Evolutionary conservation across 768 basidiomycete species (phyloP).

Genomic region (Lyophyllum shimeji): DNA sequence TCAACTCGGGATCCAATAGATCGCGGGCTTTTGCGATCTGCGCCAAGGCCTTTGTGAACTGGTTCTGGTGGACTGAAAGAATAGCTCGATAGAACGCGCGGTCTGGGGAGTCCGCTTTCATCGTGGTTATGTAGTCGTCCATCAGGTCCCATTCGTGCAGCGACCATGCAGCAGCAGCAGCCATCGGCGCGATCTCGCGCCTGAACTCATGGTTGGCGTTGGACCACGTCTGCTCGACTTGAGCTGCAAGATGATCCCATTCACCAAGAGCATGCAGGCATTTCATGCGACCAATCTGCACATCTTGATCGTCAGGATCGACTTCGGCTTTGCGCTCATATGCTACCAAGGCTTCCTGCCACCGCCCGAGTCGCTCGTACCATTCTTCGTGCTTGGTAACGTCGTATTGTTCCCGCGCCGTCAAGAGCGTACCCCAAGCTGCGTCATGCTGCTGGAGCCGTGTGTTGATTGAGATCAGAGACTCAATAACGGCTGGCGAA

Average conservation of each 20-base stretch:
- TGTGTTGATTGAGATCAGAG: slow-evolving; percentile 94
- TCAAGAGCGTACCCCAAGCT: slow-evolving; percentile 93
- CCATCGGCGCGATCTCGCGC: slow-evolving; percentile 92
- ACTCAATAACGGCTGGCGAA: slow-evolving; percentile 87
- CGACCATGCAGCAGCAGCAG: slow-evolving; percentile 96
- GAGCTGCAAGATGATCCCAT: slow-evolving; percentile 88
- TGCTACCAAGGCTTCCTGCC: slow-evolving; percentile 89
- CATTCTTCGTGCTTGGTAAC: slow-evolving; percentile 94
- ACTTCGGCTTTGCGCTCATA: slow-evolving; percentile 77
- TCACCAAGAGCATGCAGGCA: slow-evolving; percentile 97
- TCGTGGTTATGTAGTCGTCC: slow-evolving; percentile 94
- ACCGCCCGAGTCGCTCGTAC: slow-evolving; percentile 95
- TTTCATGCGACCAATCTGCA: slow-evolving; percentile 90
- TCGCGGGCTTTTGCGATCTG: slow-evolving; percentile 95
- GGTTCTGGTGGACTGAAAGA: slow-evolving; percentile 92
- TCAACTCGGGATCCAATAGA: slow-evolving; percentile 86
- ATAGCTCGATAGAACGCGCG: slow-evolving; percentile 96
- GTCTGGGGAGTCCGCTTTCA: slow-evolving; percentile 92
- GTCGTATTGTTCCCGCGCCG: slow-evolving; percentile 87
- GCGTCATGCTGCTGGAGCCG: slow-evolving; percentile 96
- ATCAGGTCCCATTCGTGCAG: slow-evolving; percentile 96
- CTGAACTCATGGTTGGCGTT: slow-evolving; percentile 81
- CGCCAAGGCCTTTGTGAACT: slow-evolving; percentile 85
- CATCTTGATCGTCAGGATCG: slow-evolving; percentile 75
- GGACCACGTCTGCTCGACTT: slow-evolving; percentile 88